These are phyloP conservation scores for Posidonia oceanica DNA, from an alignment of 116 monocot species.

Conservation along the genomic window DNA sequence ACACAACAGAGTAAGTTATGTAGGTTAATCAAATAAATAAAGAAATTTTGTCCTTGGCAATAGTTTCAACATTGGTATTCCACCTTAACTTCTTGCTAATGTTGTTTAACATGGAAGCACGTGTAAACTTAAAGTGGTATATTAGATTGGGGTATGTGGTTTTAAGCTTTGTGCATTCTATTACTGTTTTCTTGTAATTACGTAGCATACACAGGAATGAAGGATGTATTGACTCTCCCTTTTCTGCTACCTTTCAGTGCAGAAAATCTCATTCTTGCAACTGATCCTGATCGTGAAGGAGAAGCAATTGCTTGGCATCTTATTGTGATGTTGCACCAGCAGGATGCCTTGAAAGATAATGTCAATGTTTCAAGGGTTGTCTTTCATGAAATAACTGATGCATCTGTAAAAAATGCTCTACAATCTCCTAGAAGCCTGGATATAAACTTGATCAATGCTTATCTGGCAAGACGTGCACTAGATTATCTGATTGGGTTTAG, in stretches of 20 bases:
- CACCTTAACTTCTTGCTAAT: too few species aligned
- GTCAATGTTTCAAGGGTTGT: conserved; percentile 73
- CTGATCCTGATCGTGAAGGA: conserved; percentile 98
- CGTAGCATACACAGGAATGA: too few species aligned
- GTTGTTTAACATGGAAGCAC: too few species aligned
- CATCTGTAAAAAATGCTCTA: conserved; percentile 71
- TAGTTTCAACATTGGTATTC: too few species aligned
- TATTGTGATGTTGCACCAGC: conserved; percentile 78
- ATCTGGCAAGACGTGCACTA: conserved; percentile 91
- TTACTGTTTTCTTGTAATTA: too few species aligned
- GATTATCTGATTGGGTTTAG: conserved; percentile 98
- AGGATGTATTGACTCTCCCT: background rate
- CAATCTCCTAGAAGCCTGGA: conserved; percentile 71
- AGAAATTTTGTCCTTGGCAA: too few species aligned
- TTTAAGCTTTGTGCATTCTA: too few species aligned
- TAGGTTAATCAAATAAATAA: too few species aligned
- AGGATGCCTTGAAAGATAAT: conserved; percentile 62
- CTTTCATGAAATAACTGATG: conserved; percentile 95
- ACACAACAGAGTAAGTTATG: background rate
- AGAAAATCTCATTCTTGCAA: conserved; percentile 87
- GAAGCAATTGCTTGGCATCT: conserved; percentile 99
- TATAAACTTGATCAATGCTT: conserved; percentile 87
- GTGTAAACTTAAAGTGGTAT: too few species aligned
- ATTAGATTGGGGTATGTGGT: too few species aligned
- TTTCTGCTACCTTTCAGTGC: conserved; percentile 34